Percentiles rank a stretch among this genome's conserved stretches.
These are phyloP conservation scores for Solanum chmielewskii DNA, from an alignment of 257 asterid genomes.

Conservation along the genomic window DNA sequence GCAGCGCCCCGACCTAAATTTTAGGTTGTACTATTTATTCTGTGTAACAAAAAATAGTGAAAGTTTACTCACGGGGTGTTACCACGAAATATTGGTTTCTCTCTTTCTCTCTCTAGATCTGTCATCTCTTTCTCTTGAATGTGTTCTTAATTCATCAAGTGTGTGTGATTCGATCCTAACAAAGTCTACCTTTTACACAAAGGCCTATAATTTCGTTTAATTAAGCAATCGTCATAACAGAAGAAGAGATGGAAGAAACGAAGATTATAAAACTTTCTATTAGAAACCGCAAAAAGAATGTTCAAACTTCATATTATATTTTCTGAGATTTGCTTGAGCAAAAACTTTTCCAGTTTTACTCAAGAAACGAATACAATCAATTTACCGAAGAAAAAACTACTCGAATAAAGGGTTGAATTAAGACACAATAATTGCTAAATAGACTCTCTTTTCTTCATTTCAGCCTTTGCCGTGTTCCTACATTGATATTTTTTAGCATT, in stretches of 20 bases:
- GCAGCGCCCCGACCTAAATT: too few species aligned
- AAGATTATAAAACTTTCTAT: background rate
- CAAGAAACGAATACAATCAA: background rate
- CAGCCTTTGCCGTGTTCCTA: background rate
- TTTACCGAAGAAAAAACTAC: background rate
- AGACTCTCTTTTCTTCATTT: background rate
- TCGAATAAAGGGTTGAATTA: background rate
- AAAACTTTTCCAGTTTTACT: background rate
- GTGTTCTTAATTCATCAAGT: too few species aligned
- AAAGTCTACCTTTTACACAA: background rate
- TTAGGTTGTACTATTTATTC: too few species aligned
- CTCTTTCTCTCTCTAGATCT: too few species aligned
- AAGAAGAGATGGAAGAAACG: background rate
- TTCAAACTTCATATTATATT: background rate
- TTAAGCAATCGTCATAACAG: background rate
- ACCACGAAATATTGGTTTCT: too few species aligned
- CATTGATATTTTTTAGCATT: slow-evolving; percentile 21
- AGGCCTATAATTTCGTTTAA: background rate
- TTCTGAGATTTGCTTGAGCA: background rate
- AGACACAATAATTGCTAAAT: background rate
- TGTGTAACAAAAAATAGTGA: too few species aligned
- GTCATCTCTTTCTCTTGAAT: too few species aligned
- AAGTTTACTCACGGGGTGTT: too few species aligned
- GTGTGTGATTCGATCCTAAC: background rate
- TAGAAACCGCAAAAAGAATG: background rate